phyloP scores from a whole-genome alignment of 2,329 filamentous ascomycete species.

The Cyclaneusma minus region DNA sequence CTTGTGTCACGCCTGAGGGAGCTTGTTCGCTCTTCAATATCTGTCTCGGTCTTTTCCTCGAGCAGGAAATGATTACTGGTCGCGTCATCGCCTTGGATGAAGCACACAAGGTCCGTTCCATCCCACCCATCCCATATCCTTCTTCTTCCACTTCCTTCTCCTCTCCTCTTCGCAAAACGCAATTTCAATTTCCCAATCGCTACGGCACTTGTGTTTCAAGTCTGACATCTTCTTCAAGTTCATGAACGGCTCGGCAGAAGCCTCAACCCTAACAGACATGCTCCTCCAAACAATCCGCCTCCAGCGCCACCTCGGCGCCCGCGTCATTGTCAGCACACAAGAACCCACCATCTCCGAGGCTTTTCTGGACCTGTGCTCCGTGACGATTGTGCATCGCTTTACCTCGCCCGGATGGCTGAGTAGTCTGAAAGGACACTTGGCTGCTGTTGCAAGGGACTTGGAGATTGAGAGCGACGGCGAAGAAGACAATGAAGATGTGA shows the following conservation, averaged over 20 bases:
- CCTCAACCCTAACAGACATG: slow-evolving; percentile 40
- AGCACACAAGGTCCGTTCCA: slow-evolving; percentile 47
- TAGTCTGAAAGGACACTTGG: slow-evolving; percentile 27
- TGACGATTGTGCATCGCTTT: slow-evolving; percentile 62
- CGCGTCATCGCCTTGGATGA: slow-evolving; percentile 59
- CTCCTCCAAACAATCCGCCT: slow-evolving; percentile 49
- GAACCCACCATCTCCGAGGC: slow-evolving; percentile 57
- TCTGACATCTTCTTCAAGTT: no score
- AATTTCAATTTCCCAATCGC: not conserved
- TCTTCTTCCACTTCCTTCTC: not conserved
- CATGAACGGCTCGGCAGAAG: slow-evolving; percentile 41
- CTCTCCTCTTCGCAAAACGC: no score
- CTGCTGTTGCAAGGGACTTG: slow-evolving; percentile 20
- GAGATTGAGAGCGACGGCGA: slow-evolving; percentile 16
- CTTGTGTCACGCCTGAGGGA: slow-evolving; percentile 48
- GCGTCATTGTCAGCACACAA: slow-evolving; percentile 61
- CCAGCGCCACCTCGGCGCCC: slow-evolving; percentile 52
- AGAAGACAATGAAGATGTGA: slow-evolving; percentile 12
- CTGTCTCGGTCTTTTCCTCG: slow-evolving; percentile 49
- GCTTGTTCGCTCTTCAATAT: slow-evolving; percentile 63
- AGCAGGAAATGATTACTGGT: slow-evolving; percentile 31
- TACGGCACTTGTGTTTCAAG: no score
- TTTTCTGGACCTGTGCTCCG: slow-evolving; percentile 54
- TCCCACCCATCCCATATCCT: not conserved
- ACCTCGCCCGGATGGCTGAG: slow-evolving; percentile 43